These are phyloP conservation scores for Chaetomium sp. DNA, from an alignment of 2,329 filamentous ascomycete species.

Conservation along the genomic window DNA sequence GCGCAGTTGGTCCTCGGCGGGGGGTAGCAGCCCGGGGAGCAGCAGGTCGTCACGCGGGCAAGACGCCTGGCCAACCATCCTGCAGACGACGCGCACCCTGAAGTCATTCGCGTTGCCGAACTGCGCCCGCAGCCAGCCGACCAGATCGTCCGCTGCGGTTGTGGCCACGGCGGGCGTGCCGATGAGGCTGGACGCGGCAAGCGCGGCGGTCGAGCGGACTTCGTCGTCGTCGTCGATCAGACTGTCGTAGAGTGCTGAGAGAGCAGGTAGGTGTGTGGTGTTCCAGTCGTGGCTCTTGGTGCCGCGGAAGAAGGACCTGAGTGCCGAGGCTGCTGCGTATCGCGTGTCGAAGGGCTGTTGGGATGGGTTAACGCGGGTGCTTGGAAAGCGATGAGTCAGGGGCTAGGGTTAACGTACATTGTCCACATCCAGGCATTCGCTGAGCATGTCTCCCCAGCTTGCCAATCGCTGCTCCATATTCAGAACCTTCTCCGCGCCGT, in stretches of 20 bases:
- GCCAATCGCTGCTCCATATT: conserved; percentile 25
- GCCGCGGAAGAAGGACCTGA: conserved; percentile 53
- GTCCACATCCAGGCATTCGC: conserved; percentile 31
- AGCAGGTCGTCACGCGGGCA: background rate
- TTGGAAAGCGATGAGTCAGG: too few species aligned
- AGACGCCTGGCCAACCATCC: conserved; percentile 44
- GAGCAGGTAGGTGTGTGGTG: conserved; percentile 53
- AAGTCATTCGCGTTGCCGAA: conserved; percentile 47
- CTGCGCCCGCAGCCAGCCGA: conserved; percentile 45
- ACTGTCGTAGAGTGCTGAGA: conserved; percentile 71
- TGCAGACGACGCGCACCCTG: conserved; percentile 44
- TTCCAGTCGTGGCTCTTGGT: conserved; percentile 35
- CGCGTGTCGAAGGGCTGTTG: conserved; percentile 65
- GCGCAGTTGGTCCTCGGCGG: conserved; percentile 46
- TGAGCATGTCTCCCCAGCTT: conserved; percentile 33
- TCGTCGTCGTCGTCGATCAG: conserved; percentile 93
- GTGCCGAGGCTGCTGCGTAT: conserved; percentile 59
- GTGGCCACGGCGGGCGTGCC: conserved; percentile 48
- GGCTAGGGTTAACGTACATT: conserved; percentile 26
- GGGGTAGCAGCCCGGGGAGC: conserved; percentile 28
- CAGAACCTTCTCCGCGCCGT: background rate
- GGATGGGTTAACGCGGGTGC: conserved; percentile 7
- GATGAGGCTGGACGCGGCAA: conserved; percentile 52
- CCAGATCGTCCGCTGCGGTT: conserved; percentile 50
- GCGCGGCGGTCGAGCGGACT: conserved; percentile 67